Conservation (phyloP, 2,329 filamentous ascomycete species). For the Epicoccum sorghinum region DNA sequence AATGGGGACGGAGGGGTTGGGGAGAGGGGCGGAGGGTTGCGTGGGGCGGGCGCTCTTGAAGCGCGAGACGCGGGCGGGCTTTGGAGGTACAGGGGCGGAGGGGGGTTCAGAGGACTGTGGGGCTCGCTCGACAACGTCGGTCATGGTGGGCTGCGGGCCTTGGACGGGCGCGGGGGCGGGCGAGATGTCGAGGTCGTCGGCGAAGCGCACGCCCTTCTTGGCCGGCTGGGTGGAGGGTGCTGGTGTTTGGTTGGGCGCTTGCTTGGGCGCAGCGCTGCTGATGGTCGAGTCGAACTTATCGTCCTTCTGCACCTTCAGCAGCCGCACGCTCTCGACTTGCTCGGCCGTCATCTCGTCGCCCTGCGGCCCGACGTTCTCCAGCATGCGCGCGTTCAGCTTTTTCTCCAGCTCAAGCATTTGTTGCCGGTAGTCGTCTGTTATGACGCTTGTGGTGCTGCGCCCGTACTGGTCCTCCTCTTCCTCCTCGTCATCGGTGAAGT, state of each 20-base stretch:
- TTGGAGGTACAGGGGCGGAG: conserved; percentile 23
- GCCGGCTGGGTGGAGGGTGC: conserved; percentile 11
- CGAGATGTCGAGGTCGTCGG: conserved; percentile 74
- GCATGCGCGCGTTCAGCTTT: conserved; percentile 67
- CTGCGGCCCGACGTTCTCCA: conserved; percentile 64
- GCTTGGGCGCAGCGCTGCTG: conserved; percentile 5
- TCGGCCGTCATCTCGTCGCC: conserved; percentile 46
- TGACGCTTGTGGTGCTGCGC: conserved; percentile 68
- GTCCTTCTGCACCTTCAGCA: conserved; percentile 55
- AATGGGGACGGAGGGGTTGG: conserved; percentile 30
- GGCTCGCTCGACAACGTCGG: conserved; percentile 45
- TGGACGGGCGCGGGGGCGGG: conserved; percentile 39
- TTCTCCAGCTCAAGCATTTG: conserved; percentile 87
- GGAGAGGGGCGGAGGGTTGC: conserved; percentile 21
- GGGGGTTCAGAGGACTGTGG: conserved; percentile 17
- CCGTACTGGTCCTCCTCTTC: conserved; percentile 80
- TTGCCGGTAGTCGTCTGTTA: conserved; percentile 76
- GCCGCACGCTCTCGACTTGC: conserved; percentile 63
- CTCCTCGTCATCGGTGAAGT: conserved; percentile 71
- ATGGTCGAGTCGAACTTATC: conserved; percentile 42
- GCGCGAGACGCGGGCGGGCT: conserved; percentile 45
- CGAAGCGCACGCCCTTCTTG: conserved; percentile 81
- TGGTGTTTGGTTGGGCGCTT: neutral
- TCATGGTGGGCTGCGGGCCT: conserved; percentile 36
- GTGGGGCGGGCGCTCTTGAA: conserved; percentile 48